phyloP scores from a whole-genome alignment of 768 basidiomycete species.

The Mrakia hoshinonis region DNA sequence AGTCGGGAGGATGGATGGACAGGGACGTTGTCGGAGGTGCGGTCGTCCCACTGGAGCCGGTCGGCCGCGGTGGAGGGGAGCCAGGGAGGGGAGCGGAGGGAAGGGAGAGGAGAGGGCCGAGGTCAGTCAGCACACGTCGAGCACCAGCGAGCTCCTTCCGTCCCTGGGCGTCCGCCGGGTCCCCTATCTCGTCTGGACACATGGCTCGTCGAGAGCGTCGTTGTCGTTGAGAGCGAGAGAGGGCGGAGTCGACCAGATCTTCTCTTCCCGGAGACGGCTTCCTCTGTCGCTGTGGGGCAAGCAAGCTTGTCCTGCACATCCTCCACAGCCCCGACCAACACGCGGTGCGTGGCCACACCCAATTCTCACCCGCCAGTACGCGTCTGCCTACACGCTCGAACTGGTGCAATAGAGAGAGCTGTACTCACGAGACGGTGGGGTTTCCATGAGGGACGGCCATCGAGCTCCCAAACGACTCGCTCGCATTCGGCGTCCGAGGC shows the following conservation, averaged over 20 bases:
- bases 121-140: neutral
- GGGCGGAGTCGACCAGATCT: neutral
- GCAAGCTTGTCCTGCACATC: neutral
- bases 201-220: neutral
- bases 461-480: constrained; percentile 10
- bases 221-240: neutral
- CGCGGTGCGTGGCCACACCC: too few species aligned
- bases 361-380: too few species aligned
- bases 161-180: neutral
- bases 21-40: constrained; percentile 51
- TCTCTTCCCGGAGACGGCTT: neutral
- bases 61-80: neutral
- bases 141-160: neutral
- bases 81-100: neutral
- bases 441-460: constrained; percentile 17
- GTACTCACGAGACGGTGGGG: constrained; percentile 17
- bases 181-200: neutral
- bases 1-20: constrained; percentile 76
- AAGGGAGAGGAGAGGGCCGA: neutral
- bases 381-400: too few species aligned
- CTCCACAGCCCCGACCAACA: neutral
- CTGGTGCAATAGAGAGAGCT: too few species aligned
- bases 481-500: constrained; percentile 18
- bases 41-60: constrained; percentile 33
- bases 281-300: neutral